These are phyloP conservation scores for Syzygium grande DNA, from an alignment of 345 rosid species.

Conservation along the genomic window DNA sequence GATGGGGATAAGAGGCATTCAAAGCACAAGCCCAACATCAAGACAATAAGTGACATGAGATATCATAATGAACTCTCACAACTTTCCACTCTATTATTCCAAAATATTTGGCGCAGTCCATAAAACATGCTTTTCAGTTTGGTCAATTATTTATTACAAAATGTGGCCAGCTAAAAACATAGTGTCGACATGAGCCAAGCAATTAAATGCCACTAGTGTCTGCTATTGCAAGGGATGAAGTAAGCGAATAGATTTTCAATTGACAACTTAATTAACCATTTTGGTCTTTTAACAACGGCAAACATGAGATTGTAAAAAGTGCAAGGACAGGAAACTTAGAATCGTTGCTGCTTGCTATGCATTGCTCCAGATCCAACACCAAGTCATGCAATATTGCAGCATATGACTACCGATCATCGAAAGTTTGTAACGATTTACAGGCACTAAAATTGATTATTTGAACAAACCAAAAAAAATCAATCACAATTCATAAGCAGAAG, in stretches of 20 bases:
- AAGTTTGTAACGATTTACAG: neutral
- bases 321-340: neutral
- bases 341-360: neutral
- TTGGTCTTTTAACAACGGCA: neutral
- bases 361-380: neutral
- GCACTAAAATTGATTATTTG: neutral
- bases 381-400: neutral
- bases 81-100: neutral
- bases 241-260: neutral
- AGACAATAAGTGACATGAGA: neutral
- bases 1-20: neutral
- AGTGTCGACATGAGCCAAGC: neutral
- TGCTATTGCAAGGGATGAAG: neutral
- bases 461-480: neutral
- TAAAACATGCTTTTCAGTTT: neutral
- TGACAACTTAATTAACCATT: neutral
- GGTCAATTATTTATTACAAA: neutral
- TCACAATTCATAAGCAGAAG: neutral
- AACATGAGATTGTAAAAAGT: neutral
- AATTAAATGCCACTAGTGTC: neutral
- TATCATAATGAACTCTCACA: neutral
- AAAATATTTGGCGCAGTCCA: neutral
- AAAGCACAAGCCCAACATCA: neutral
- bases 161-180: neutral
- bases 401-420: neutral